Percentiles rank a stretch among this genome's conserved stretches.
These are phyloP conservation scores for Thielaviopsis populi DNA, from an alignment of 2,329 filamentous ascomycete genomes.

Conservation along the genomic window DNA sequence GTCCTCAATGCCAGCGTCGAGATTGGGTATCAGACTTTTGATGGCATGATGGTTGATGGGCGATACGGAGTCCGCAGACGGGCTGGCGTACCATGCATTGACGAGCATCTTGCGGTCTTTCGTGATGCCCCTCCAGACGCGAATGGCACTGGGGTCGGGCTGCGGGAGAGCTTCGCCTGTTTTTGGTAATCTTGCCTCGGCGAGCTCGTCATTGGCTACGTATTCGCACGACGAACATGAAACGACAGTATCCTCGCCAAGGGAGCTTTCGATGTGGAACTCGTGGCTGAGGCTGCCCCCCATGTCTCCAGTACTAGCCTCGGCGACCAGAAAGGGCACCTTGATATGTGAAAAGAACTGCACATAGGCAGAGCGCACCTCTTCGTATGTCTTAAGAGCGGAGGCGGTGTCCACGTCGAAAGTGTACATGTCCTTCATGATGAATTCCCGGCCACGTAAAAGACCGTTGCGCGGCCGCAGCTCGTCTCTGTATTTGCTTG, in stretches of 20 bases:
- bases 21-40: conserved; percentile 47
- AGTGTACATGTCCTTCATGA: conserved; percentile 98
- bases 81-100: conserved; percentile 49
- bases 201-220: conserved; percentile 79
- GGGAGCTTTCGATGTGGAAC: conserved; percentile 66
- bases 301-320: conserved; percentile 92
- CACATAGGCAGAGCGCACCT: conserved; percentile 59
- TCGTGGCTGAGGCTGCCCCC: conserved; percentile 88
- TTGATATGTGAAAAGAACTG: conserved; percentile 69
- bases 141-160: neutral
- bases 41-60: conserved; percentile 41
- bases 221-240: conserved; percentile 60
- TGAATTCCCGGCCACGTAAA: conserved; percentile 74
- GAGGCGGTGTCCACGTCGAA: conserved; percentile 57
- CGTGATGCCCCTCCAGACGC: conserved; percentile 48
- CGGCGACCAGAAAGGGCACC: conserved; percentile 68
- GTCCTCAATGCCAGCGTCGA: conserved; percentile 57
- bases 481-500: conserved; percentile 90
- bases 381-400: conserved; percentile 67
- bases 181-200: conserved; percentile 25
- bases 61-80: conserved; percentile 21
- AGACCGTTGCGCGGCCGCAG: conserved; percentile 75
- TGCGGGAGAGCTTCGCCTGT: neutral
- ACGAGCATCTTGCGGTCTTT: conserved; percentile 53
- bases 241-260: conserved; percentile 76